Percentiles rank a stretch among this genome's conserved stretches.
These are phyloP conservation scores for Umbilicus rupestris DNA, from an alignment of 164 flowering plant genomes.

Conservation along the genomic window DNA sequence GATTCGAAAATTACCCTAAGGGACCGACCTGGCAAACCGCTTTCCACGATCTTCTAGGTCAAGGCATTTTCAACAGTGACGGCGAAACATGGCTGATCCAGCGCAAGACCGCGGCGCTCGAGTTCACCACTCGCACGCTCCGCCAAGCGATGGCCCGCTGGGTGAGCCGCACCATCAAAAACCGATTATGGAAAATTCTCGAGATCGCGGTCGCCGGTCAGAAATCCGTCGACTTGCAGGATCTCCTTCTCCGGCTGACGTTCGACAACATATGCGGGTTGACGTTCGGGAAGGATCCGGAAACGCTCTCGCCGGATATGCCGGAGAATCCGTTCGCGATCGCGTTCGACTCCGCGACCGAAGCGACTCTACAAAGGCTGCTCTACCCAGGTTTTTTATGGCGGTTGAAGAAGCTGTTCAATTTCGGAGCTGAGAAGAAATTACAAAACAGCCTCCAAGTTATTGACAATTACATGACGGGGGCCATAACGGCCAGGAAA, in stretches of 20 bases:
- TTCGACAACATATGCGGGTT: conserved; percentile 88
- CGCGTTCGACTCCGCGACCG: conserved; percentile 81
- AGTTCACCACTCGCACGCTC: conserved; percentile 85
- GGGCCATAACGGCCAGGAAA: conserved; percentile 43
- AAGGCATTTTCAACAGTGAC: conserved; percentile 84
- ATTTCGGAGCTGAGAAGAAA: conserved; percentile 38
- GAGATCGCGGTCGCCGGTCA: conserved; percentile 29
- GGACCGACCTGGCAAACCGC: conserved; percentile 71
- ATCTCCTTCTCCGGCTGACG: conserved; percentile 59
- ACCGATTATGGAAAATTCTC: conserved; percentile 57
- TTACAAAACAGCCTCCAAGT: conserved; percentile 37
- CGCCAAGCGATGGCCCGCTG: conserved; percentile 89
- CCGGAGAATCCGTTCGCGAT: conserved; percentile 61
- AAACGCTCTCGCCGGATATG: conserved; percentile 52
- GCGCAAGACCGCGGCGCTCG: conserved; percentile 80
- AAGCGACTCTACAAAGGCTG: conserved; percentile 62
- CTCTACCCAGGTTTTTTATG: conserved; percentile 62
- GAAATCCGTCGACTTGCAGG: conserved; percentile 59
- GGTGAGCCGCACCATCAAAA: conserved; percentile 71
- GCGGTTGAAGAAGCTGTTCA: conserved; percentile 46
- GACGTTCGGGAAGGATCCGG: conserved; percentile 79
- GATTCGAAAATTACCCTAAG: conserved; percentile 84
- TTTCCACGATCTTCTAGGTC: conserved; percentile 76
- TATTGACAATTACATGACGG: conserved; percentile 57
- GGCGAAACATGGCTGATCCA: conserved; percentile 88